Evolutionary conservation across 2,329 filamentous ascomycete species (phyloP), one percentile per base, ranked within the genome.

Genomic region (Hypomyces rosellus): DNA sequence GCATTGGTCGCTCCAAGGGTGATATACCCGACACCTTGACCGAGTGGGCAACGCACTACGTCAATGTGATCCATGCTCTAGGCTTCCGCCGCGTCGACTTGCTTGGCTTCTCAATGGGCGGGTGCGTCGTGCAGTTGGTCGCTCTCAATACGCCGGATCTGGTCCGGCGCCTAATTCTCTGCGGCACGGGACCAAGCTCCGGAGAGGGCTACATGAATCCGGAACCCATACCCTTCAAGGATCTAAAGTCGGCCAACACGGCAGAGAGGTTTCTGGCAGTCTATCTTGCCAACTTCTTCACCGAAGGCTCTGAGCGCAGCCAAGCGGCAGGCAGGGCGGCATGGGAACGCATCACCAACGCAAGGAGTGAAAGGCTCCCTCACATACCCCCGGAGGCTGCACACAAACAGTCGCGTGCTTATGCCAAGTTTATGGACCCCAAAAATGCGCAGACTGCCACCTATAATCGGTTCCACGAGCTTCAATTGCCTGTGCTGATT

Each of bases 71-170:
- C 22, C 51, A 53, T 30, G 66, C 62, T 3, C 68, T 72, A 53
- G 54, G 74, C n/a, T 33, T 49, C 13, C 15, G 9, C 16, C 36
- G 0, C 57, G 69, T 45, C 43, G 74, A 78, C 51, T 54, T 78
- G 7, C 50, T 78, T 38, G 75, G 76, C 1, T 78, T 74, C 59
- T 76, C 71, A 9, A 74, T 78, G 68, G 74, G 75, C 13, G 75
- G 74, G 1, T 67, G 64, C 33, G 68, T 68, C 4, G 74, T 71
- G 6, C 75, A 77, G 54, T 59, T 74, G 44, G 61, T 76, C 4
- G 71, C 72, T 2, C 63, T 76, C 15, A 62, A 68, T 22, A 63
- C 61, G 1, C 65, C 69, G 0, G 58, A 57, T 1, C 55, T 72
- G 2, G 65, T 74, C 0, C 66, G 70, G 1, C 65, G 66, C 15